Percentiles rank a stretch among this genome's conserved stretches.
Conservation (phyloP, 345 rosid species). For the Aquilaria sinensis region DNA sequence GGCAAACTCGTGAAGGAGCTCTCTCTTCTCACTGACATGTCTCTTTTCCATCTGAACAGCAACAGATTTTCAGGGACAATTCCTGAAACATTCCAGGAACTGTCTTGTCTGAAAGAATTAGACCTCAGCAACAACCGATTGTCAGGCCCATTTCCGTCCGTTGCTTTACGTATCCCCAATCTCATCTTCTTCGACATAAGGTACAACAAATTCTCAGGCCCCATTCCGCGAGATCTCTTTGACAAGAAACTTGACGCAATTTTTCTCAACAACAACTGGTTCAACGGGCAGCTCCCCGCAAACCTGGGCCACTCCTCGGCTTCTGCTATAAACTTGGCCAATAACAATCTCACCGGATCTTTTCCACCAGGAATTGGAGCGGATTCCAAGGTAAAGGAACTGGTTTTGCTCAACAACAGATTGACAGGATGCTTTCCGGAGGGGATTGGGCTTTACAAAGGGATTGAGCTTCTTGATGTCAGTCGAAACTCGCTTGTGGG, state of each 20-base stretch:
- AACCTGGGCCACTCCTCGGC: constrained; percentile 78
- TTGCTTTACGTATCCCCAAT: constrained; percentile 51
- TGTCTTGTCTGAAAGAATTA: constrained; percentile 59
- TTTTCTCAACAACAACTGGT: constrained; percentile 67
- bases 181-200: constrained; percentile 79
- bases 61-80: constrained; percentile 71
- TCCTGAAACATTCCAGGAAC: constrained; percentile 50
- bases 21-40: constrained; percentile 46
- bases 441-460: constrained; percentile 61
- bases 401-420: constrained; percentile 69
- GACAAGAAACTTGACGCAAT: constrained; percentile 69
- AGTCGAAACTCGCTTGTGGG: constrained; percentile 71
- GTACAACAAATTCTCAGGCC: constrained; percentile 67
- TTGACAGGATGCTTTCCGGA: constrained; percentile 85
- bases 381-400: constrained; percentile 56
- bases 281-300: constrained; percentile 54
- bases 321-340: constrained; percentile 77
- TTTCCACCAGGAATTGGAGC: constrained; percentile 63
- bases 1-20: constrained; percentile 67
- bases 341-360: constrained; percentile 59
- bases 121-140: constrained; percentile 82
- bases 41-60: constrained; percentile 75
- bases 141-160: constrained; percentile 64
- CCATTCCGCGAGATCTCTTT: constrained; percentile 65
- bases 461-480: constrained; percentile 68